Conservation (phyloP, 176 grass and related monocot genomes). For the Musa itinerans region DNA sequence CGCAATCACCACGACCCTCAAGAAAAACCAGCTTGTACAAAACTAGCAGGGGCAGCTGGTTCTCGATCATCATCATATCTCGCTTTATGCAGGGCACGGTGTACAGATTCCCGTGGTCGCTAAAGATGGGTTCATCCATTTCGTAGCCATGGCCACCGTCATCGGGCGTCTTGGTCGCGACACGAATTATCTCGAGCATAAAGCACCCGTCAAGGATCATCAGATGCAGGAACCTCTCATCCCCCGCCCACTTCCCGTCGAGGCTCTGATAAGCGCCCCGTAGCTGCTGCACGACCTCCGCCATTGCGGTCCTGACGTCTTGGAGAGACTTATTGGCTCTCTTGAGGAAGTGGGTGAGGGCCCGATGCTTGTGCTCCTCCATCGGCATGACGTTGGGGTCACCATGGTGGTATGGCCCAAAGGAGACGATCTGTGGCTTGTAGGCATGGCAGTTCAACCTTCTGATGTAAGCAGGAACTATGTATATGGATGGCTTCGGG, state of each 20-base stretch:
- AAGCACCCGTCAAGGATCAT: too few species aligned
- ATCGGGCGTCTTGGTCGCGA: too few species aligned
- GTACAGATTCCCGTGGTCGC: constrained; percentile 53
- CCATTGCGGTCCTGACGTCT: constrained; percentile 26
- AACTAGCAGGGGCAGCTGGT: constrained; percentile 59
- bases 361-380: constrained; percentile 72
- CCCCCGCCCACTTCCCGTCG: too few species aligned
- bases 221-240: too few species aligned
- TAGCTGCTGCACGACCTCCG: too few species aligned
- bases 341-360: constrained; percentile 55
- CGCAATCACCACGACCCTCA: background rate
- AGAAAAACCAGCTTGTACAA: constrained; percentile 40
- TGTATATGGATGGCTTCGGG: constrained; percentile 57
- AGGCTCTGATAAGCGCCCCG: too few species aligned
- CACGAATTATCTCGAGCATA: too few species aligned
- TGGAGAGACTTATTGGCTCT: constrained; percentile 23
- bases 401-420: constrained; percentile 63
- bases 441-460: constrained; percentile 42
- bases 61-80: constrained; percentile 80
- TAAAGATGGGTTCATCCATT: constrained; percentile 65
- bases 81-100: constrained; percentile 53
- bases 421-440: constrained; percentile 56
- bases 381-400: constrained; percentile 33
- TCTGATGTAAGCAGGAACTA: constrained; percentile 61
- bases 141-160: constrained; percentile 38